Evolutionary conservation across 2,329 filamentous ascomycete species (phyloP), one percentile per base, ranked within the genome.

Genomic region (Magnaporthales sp.): DNA sequence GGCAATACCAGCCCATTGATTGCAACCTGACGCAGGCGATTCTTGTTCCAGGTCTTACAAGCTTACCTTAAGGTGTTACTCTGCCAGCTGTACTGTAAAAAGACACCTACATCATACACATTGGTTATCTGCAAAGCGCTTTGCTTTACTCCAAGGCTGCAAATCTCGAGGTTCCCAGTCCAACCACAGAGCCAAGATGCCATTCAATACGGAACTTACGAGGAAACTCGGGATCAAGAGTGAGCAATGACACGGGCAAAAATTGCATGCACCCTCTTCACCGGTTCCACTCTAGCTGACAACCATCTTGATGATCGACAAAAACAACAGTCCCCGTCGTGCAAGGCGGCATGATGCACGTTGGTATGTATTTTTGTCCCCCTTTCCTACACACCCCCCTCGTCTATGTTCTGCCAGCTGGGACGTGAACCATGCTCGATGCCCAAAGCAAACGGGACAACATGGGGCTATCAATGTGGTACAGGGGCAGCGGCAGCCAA

Each of bases 291-390:
- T 26, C 19, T 29, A 22, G 29, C 61, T 63, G 29, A 38, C 61
- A 31, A 63, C n/a, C 61, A 6, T 63, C 60, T 51, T 29, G 65
- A 30, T 65, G 65, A 62, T 46, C 38, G 38, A 46, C 38, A n/a
- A 46, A 72, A 91, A 64, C 58, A 66, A 60, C 19, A 66, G 89
- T 94, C 70, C 91, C 91, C 72, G 82, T 95, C 69, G 89, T 95
- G 68, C 91, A 95, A 77, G 91, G 91, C 75, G 91, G 91, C 74
- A 94, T 95, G 91, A 77, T 75, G 76, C 72, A 73, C 69, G 71
- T 72, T 63, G 70, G 69, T 70, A 69, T 32, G 56, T 26, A 60
- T 60, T 60, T 3, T 60, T 60, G 67, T 62, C 60, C 8, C 26
- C 51, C 64, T 26, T 29, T 30, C 54, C 7, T 15, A 31, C 62